Evolutionary conservation across 1,139 yeast species (phyloP).

Genomic region (Scheffersomyces cryptocercus): DNA sequence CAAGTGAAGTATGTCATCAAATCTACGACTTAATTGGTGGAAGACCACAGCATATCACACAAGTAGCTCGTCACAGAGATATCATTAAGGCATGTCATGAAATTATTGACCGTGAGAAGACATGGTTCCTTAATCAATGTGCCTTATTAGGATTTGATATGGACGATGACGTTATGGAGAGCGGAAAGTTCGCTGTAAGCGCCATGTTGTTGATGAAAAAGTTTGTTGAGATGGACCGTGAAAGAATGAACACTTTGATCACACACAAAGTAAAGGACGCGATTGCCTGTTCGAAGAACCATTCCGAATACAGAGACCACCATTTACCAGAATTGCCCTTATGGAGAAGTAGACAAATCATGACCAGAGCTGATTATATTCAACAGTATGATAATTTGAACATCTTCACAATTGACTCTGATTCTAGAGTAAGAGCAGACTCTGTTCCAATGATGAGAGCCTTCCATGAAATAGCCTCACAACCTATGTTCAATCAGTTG

Average conservation of each 20-base stretch:
- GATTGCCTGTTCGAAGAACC: conserved; percentile 6
- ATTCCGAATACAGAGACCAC: conserved; percentile 39
- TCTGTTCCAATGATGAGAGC: conserved; percentile 91
- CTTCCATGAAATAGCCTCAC: conserved; percentile 72
- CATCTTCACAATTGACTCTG: conserved; percentile 76
- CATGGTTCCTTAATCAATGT: conserved; percentile 85
- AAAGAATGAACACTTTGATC: conserved; percentile 31
- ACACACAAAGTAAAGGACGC: conserved; percentile 15
- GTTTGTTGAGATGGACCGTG: conserved; percentile 67
- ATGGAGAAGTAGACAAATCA: conserved; percentile 82
- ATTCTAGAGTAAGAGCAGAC: conserved; percentile 76
- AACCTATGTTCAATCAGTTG: conserved; percentile 72
- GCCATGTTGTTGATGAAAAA: conserved; percentile 78
- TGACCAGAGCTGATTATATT: conserved; percentile 84
- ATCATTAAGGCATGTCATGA: conserved; percentile 65
- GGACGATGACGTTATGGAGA: conserved; percentile 91
- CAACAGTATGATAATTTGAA: conserved; percentile 74
- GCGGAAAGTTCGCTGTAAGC: conserved; percentile 74
- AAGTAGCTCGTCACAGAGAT: conserved; percentile 68
- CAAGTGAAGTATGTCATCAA: conserved; percentile 45
- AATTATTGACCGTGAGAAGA: conserved; percentile 76
- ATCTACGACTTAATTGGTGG: conserved; percentile 80
- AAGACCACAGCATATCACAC: conserved; percentile 77
- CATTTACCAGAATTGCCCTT: conserved; percentile 71
- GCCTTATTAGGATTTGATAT: conserved; percentile 72